Evolutionary conservation across 345 rosid genomes (phyloP), one percentile per base, ranked within the genome.

Genomic region (Capsella bursapastoris): DNA sequence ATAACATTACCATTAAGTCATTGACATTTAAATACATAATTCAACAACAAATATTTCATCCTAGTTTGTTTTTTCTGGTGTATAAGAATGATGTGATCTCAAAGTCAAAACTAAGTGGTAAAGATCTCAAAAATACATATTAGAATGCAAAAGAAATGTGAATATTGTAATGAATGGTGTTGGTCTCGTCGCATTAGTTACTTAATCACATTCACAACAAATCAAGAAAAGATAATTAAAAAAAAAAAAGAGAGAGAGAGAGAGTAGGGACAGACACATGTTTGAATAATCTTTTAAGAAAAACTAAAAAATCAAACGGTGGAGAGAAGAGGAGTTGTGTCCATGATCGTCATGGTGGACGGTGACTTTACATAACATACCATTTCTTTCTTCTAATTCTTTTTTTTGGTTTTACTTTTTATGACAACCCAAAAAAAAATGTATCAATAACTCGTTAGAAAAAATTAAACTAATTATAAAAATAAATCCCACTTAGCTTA

Each of bases 281-380:
- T 28, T 64, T 50, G 53, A 82, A 57, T 41, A 34, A 32, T 35
- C 6, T 41, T 68, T 70, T 51, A 22, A 22, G 25, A 22, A 22
- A 22, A 22, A 27, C 18, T 78, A 22, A 65, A 84, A 22, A 65
- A 84, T 85, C 72, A 47, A 27, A 78, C 41, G 78, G 83, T 61
- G 81, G 69, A 73, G 68, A 75, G 66, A 78, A 68, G 66, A 78
- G 70, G 45, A 75, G 65, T 68, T 64, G 81, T 80, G 86, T 80
- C 86, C 83, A 79, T 65, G 84, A 79, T 79, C 76, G 14, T 70
- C 82, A 70, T 64, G 80, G 22, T 13, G 66, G 58, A 41, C 52
- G 81, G 78, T 80, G 86, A 57, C 77, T 66, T 72, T 80, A 65
- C 80, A 50, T 64, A 12, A 65, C 80, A 50, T 64, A 15, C 81